Base-by-base conservation (phyloP, 805 yeast genomes). In the Kregervanrija pseudodelftensis region DNA sequence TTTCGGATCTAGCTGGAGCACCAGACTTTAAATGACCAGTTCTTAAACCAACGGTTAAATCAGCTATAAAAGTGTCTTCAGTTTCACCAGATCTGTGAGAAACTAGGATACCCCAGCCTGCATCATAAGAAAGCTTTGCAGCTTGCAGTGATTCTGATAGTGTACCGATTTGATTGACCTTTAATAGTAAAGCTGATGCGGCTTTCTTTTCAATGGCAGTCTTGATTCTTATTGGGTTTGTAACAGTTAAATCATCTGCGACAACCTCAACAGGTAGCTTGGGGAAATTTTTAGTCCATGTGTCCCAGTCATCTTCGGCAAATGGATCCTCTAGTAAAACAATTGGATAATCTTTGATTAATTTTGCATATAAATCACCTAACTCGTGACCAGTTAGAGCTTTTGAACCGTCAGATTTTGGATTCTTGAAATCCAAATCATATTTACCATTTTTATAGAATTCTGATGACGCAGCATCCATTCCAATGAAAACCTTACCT, bases 81-180 rank as follows among this genome's bases (percentile, higher is more conserved):
- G 97, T 90, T 81, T 91, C 99, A 77, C 99, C 99, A 62, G 97
- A 90, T 83, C 99, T 89, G 88, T 91, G 99, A 65, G 97, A 90
- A 64, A 93, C 98, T 97, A 91, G 90, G 67, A 90, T 96, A 80
- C 97, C 97, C 99, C 99, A 91, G 67, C 88, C 88, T 55, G 96
- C 97, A 56, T 80, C 82, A 76, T 80, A 90, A 49, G 98, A 86
- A 73, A 85, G 93, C 70, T 85, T 74, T 65, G 98, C 97, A 65
- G 98, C 97, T 72, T 88, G 79, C 74, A 91, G 89, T 55, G 98
- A 87, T 80, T 91, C 99, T 61, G 95, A 70, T 63, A 91, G 75
- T 59, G 97, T 76, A 79, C 99, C 99, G 62, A 91, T 91, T 80
- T 91, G 99, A 90, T 91, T 91, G 59, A 93, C 96, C 87, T 91